Evolutionary conservation across 1,284 basidiomycete species (phyloP).

Genomic region (Microbotryum lychnidis-dioicae): DNA sequence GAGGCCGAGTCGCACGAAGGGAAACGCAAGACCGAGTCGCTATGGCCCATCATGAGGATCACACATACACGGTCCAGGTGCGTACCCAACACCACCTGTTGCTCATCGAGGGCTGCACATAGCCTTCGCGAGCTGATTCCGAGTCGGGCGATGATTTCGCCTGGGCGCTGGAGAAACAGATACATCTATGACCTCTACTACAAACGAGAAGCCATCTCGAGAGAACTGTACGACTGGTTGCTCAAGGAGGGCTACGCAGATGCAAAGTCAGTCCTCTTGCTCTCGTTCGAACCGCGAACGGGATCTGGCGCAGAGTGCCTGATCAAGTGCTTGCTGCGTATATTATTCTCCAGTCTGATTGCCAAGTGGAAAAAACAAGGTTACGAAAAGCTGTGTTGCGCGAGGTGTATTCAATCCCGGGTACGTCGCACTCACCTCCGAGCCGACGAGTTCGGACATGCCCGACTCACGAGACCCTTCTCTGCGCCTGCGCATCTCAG

Average conservation of each 20-base stretch:
- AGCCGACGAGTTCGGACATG: neutral
- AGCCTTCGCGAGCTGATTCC: no score
- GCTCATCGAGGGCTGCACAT: no score
- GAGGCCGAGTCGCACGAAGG: slow-evolving; percentile 97
- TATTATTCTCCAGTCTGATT: slow-evolving; percentile 65
- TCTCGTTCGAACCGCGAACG: neutral
- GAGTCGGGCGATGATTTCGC: no score
- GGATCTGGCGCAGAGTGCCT: neutral
- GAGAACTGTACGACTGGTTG: slow-evolving; percentile 95
- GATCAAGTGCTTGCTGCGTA: neutral
- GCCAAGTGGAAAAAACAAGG: slow-evolving; percentile 99
- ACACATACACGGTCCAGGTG: slow-evolving; percentile 74
- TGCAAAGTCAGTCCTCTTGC: slow-evolving; percentile 65
- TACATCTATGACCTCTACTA: slow-evolving; percentile 99
- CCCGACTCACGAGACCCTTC: neutral
- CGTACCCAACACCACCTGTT: neutral
- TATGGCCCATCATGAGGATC: slow-evolving; percentile 99
- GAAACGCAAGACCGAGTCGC: slow-evolving; percentile 88
- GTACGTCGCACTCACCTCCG: slow-evolving; percentile 44
- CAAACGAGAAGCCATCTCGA: slow-evolving; percentile 90
- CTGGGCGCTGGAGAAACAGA: slow-evolving; percentile 37
- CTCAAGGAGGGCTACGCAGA: slow-evolving; percentile 97
- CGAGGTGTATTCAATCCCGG: slow-evolving; percentile 91
- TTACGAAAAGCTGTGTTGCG: slow-evolving; percentile 96
- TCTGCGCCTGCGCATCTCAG: slow-evolving; percentile 42